Evolutionary conservation across 2,329 filamentous ascomycete species (phyloP), one percentile per base, ranked within the genome.

Genomic region (Harringtonia aguacate): DNA sequence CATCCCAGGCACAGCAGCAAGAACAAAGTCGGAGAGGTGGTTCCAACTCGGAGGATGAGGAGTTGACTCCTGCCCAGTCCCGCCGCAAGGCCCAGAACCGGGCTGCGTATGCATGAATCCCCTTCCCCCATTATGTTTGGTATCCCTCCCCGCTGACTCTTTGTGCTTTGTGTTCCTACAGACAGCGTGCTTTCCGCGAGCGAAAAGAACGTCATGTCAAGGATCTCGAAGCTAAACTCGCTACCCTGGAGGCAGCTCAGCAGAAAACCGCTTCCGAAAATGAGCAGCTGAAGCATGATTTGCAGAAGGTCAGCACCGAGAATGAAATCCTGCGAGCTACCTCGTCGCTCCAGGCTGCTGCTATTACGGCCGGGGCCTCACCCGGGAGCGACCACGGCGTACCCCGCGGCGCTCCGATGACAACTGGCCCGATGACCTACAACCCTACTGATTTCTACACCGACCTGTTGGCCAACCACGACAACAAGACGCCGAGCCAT

Each of bases 131-230:
- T 17, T 21, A 27, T 24, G 24, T 29, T 4, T 14, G 15, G 8
- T 28, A 24, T n/a, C n/a, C n/a, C n/a, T n/a, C n/a, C n/a, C n/a
- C n/a, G n/a, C 35, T 36, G 20, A 36, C 20, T 2, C 3, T 29
- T 7, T n/a, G n/a, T n/a, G n/a, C n/a, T n/a, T n/a, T n/a, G n/a
- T n/a, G n/a, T 36, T 9, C 36, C 20, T 36, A 24, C 50, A 95
- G 90, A 39, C 92, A 97, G 72, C 83, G 90, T 55, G 90, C 92
- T 28, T 97, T 97, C 62, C 86, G 90, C 48, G 90, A 97, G 64
- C 83, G 90, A 53, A 97, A 97, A 63, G 90, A 97, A 61, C 83
- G 81, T 46, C 89, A 63, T 57, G 88, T 97, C 50, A 89, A 89
- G 61, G 88, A 97, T 48, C 80, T 97, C 21, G 89, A 97, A 64